These are phyloP conservation scores for Letharia lupina DNA, from an alignment of 495 filamentous ascomycete genomes.

Conservation along the genomic window DNA sequence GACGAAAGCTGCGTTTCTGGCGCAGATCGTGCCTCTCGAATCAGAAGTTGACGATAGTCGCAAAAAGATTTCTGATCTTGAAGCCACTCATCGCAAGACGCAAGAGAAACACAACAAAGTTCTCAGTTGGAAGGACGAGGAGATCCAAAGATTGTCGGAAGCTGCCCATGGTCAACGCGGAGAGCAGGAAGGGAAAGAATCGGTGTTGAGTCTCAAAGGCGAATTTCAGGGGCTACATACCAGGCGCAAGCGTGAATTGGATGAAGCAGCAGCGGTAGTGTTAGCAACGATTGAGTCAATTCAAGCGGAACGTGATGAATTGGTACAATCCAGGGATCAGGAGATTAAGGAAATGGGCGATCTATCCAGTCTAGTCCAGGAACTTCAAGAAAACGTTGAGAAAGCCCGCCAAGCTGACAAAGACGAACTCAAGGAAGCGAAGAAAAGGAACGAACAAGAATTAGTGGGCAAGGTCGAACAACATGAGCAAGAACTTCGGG, in stretches of 20 bases:
- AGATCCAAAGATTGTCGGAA: constrained; percentile 1
- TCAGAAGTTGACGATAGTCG: constrained; percentile 9
- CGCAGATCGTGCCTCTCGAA: constrained; percentile 7
- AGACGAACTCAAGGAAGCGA: constrained; percentile 6
- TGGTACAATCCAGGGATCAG: constrained; percentile 11
- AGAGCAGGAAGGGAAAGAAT: constrained; percentile 14
- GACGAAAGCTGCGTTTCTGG: not conserved
- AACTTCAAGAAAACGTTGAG: constrained; percentile 8
- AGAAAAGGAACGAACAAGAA: constrained; percentile 2
- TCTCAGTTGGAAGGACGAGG: constrained; percentile 6
- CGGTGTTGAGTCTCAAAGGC: constrained; percentile 6
- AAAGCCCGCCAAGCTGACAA: constrained; percentile 4
- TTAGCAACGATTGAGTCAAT: not conserved
- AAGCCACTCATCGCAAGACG: constrained; percentile 3
- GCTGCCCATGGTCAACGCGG: not conserved
- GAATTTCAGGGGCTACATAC: constrained; percentile 12
- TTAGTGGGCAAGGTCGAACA: not conserved
- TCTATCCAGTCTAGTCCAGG: not conserved
- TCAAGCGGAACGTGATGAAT: constrained; percentile 10
- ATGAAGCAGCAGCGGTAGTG: constrained; percentile 5
- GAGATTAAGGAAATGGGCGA: constrained; percentile 15
- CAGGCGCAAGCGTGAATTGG: constrained; percentile 16
- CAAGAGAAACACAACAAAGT: constrained; percentile 1
- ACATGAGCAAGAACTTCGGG: constrained; percentile 11
- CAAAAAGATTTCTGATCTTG: constrained; percentile 10